These are phyloP conservation scores for Sporothrix humicola DNA, from an alignment of 2,329 filamentous ascomycete genomes.

Conservation along the genomic window DNA sequence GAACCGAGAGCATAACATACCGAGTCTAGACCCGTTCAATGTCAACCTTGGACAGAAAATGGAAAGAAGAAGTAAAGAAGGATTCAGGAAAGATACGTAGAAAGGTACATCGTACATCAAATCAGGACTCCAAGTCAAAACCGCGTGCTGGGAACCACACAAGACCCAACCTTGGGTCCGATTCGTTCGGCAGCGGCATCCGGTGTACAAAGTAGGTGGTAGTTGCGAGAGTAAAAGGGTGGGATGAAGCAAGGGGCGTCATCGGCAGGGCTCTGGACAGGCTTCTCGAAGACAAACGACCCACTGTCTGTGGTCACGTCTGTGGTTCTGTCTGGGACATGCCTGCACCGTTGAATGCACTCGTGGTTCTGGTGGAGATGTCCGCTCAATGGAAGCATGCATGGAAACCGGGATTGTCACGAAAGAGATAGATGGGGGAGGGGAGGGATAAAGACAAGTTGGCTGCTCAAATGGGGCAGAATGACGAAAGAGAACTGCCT, in stretches of 20 bases:
- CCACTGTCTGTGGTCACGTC: conserved; percentile 16
- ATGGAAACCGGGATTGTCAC: conserved; percentile 21
- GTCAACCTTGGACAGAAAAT: background rate
- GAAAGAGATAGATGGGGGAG: background rate
- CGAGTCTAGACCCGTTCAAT: background rate
- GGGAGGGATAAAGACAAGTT: background rate
- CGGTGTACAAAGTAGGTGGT: background rate
- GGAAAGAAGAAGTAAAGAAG: conserved; percentile 2
- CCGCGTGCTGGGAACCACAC: conserved; percentile 9
- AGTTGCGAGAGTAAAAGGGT: background rate
- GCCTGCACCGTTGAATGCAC: background rate
- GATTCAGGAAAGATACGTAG: too few relatives aligned
- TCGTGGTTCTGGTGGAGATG: background rate
- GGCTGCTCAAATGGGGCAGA: background rate
- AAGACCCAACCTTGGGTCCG: conserved; percentile 13
- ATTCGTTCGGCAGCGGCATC: conserved; percentile 23
- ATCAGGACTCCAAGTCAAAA: background rate
- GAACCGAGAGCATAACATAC: background rate
- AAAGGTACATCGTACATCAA: too few relatives aligned
- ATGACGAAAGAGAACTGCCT: background rate
- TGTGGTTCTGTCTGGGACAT: background rate
- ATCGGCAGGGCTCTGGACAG: background rate
- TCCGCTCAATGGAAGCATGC: conserved; percentile 3
- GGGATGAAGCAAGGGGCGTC: background rate
- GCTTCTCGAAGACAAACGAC: conserved; percentile 12